These are phyloP conservation scores for Ustilago curta DNA, from an alignment of 1,284 basidiomycete genomes.

Conservation along the genomic window DNA sequence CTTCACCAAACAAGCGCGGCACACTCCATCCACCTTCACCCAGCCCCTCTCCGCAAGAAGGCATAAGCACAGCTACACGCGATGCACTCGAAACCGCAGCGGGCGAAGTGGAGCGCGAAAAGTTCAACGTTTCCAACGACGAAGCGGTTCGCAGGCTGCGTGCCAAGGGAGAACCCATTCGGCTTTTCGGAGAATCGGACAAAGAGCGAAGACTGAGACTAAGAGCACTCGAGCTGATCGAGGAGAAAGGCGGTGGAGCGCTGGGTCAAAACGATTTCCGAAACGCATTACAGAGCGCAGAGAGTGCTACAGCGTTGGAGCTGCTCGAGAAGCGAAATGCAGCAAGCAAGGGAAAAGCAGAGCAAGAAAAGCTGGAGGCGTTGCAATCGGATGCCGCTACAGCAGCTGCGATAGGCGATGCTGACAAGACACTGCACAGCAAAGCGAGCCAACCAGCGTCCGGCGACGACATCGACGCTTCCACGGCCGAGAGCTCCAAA, in stretches of 20 bases:
- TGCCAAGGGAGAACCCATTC: conserved; percentile 90
- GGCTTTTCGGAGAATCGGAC: conserved; percentile 93
- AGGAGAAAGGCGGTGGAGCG: conserved; percentile 51
- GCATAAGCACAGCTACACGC: conserved; percentile 16
- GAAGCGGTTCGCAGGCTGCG: conserved; percentile 90
- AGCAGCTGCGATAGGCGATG: conserved; percentile 2
- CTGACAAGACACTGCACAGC: neutral
- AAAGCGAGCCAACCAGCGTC: neutral
- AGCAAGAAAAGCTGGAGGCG: conserved; percentile 37
- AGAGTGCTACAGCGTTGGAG: conserved; percentile 75
- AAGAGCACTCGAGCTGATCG: conserved; percentile 91
- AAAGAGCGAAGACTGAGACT: conserved; percentile 89
- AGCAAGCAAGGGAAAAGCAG: conserved; percentile 41
- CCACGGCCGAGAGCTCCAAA: conserved; percentile 8
- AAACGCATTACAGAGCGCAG: conserved; percentile 85
- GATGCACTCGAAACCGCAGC: conserved; percentile 30
- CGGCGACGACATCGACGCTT: neutral
- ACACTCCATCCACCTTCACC: neutral
- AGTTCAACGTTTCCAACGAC: conserved; percentile 90
- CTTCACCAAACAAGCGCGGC: conserved; percentile 6
- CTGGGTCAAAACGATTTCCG: conserved; percentile 82
- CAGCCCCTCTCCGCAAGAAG: neutral
- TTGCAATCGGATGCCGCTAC: conserved; percentile 10
- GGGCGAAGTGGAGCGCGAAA: conserved; percentile 58
- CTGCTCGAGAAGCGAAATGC: conserved; percentile 75